phyloP scores from a whole-genome alignment of 208 protist species.

The Crithidia sp. region DNA sequence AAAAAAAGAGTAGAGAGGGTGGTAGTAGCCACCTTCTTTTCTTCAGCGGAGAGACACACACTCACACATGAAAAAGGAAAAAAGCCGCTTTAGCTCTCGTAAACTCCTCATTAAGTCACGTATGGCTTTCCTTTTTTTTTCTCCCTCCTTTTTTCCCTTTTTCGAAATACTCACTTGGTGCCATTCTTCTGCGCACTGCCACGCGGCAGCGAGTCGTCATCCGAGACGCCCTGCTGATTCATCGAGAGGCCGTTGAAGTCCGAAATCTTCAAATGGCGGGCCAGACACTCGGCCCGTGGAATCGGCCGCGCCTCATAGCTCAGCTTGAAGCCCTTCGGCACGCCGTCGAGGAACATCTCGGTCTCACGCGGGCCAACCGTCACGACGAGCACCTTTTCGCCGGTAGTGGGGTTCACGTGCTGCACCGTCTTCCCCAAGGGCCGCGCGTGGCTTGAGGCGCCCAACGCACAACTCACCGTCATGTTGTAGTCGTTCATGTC shows the following conservation, averaged over 20 bases:
- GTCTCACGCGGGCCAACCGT: constrained; percentile 51
- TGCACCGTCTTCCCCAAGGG: constrained; percentile 58
- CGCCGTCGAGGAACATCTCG: constrained; percentile 77
- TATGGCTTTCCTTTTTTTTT: no score
- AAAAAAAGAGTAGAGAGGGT: no score
- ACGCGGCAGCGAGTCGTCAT: background rate
- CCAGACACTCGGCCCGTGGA: constrained; percentile 9
- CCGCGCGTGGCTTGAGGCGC: constrained; percentile 61
- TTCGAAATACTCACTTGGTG: no score
- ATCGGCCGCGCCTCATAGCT: constrained; percentile 69
- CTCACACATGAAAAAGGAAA: no score
- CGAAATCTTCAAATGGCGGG: background rate
- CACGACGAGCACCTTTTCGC: constrained; percentile 63
- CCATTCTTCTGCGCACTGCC: background rate
- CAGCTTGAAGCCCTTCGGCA: constrained; percentile 83
- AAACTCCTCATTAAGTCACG: no score
- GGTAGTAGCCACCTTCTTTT: no score
- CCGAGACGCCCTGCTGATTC: background rate
- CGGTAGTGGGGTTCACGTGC: constrained; percentile 38
- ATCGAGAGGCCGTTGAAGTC: background rate
- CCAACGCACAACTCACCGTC: constrained; percentile 63
- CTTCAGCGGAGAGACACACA: no score
- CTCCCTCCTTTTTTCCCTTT: no score
- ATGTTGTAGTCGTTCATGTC: constrained; percentile 78
- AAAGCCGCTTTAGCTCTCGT: no score